These are phyloP conservation scores for Aspergillus fumigatus DNA, from an alignment of 2,329 filamentous ascomycete genomes.

Conservation along the genomic window DNA sequence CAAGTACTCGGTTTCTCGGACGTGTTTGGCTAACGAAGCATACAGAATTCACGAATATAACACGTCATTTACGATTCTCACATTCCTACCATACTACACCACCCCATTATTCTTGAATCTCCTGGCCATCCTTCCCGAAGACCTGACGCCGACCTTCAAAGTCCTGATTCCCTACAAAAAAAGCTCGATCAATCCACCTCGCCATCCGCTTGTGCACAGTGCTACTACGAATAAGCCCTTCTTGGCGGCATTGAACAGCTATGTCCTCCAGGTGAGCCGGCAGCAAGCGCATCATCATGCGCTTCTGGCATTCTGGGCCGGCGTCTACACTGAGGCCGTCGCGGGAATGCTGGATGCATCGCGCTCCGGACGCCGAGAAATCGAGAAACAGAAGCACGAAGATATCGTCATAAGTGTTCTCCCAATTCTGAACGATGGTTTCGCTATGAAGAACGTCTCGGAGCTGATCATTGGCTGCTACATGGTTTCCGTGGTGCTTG, in stretches of 20 bases:
- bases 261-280: constrained; percentile 70
- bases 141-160: constrained; percentile 68
- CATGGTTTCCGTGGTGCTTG: constrained; percentile 83
- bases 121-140: constrained; percentile 75
- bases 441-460: constrained; percentile 69
- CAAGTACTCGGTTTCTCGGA: not conserved
- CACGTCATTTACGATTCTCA: constrained; percentile 68
- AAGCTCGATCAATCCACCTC: constrained; percentile 69
- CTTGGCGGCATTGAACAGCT: constrained; percentile 69
- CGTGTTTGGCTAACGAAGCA: constrained; percentile 12
- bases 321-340: constrained; percentile 78
- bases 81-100: constrained; percentile 89
- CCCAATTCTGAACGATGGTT: constrained; percentile 69
- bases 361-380: constrained; percentile 67
- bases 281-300: constrained; percentile 69
- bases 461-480: constrained; percentile 84
- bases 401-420: constrained; percentile 64
- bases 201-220: constrained; percentile 77
- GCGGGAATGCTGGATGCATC: constrained; percentile 75
- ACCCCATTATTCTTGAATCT: constrained; percentile 80
- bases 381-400: constrained; percentile 78
- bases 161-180: constrained; percentile 85
- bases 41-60: constrained; percentile 85
- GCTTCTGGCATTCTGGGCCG: constrained; percentile 85
- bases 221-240: constrained; percentile 74